phyloP scores from a whole-genome alignment of 2,329 filamentous ascomycete genomes.

The Penicillium concentricum region DNA sequence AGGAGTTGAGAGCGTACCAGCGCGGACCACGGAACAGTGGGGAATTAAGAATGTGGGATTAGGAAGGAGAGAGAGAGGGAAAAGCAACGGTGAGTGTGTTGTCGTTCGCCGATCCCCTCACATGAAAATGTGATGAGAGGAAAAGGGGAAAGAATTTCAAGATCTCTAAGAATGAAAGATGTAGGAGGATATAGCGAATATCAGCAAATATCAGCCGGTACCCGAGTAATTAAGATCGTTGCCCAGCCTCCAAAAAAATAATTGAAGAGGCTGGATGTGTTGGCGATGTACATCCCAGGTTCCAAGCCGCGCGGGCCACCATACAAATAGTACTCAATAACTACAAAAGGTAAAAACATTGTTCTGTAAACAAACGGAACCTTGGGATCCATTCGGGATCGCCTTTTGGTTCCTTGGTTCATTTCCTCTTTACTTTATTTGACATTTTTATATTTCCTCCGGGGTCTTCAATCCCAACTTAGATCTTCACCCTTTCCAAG shows the following conservation, averaged over 20 bases:
- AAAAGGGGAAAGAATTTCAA: conserved; percentile 5
- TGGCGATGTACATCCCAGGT: conserved; percentile 6
- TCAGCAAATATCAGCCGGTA: conserved; percentile 3
- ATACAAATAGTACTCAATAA: neutral
- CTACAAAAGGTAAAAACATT: neutral
- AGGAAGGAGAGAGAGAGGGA: conserved; percentile 3
- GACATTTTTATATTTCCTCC: neutral
- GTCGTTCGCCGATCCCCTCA: conserved; percentile 25
- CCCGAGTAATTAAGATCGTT: conserved; percentile 1
- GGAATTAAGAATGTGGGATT: conserved; percentile 9
- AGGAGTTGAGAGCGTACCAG: conserved; percentile 25
- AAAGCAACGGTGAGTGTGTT: conserved; percentile 4
- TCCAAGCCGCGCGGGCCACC: neutral
- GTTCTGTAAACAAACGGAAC: neutral
- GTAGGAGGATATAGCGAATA: too few species aligned
- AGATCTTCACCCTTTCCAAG: neutral
- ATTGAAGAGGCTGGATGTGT: conserved; percentile 3
- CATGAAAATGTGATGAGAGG: conserved; percentile 18
- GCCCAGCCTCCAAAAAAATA: conserved; percentile 6
- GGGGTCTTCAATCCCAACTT: neutral
- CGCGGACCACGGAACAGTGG: conserved; percentile 20
- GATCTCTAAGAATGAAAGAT: conserved; percentile 12
- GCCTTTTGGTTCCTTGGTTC: conserved; percentile 8
- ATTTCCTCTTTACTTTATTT: neutral
- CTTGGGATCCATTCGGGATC: conserved; percentile 3